phyloP scores from a whole-genome alignment of 2,329 filamentous ascomycete species.

The Ceratocystis colombiana region DNA sequence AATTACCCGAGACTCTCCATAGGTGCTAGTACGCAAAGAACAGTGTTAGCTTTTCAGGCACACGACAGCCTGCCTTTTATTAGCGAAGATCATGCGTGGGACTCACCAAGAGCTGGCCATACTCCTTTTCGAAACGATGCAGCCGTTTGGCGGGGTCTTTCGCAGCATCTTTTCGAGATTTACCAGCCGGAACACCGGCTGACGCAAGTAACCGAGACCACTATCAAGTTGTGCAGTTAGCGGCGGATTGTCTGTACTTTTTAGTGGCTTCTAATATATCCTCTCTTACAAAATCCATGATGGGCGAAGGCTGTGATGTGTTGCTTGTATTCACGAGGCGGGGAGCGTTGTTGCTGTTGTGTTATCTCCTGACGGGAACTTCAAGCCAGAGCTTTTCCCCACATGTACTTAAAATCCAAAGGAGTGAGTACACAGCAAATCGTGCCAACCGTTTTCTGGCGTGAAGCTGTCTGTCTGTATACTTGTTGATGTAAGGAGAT shows the following conservation, averaged over 20 bases:
- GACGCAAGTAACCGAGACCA: slow-evolving; percentile 59
- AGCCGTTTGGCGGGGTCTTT: slow-evolving; percentile 54
- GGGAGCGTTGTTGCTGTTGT: background rate
- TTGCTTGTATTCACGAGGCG: background rate
- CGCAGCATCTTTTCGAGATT: slow-evolving; percentile 48
- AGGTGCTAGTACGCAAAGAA: slow-evolving; percentile 30
- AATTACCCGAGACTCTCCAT: slow-evolving; percentile 53
- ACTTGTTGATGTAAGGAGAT: background rate
- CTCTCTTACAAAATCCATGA: slow-evolving; percentile 20
- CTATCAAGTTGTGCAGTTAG: slow-evolving; percentile 32
- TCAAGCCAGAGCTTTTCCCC: background rate
- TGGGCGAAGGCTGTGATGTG: background rate
- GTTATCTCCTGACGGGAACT: background rate
- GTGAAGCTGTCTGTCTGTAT: too few species aligned
- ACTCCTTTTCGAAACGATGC: slow-evolving; percentile 58
- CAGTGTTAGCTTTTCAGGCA: background rate
- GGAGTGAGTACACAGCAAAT: background rate
- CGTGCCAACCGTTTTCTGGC: background rate
- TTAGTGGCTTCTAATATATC: background rate
- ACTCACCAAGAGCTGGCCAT: slow-evolving; percentile 50
- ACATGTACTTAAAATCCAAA: background rate
- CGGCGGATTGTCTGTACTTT: background rate
- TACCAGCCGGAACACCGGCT: slow-evolving; percentile 47
- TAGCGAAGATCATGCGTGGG: background rate
- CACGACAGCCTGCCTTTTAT: background rate